Conservation (phyloP, 2,329 filamentous ascomycete genomes). For the Talaromyces marneffei region DNA sequence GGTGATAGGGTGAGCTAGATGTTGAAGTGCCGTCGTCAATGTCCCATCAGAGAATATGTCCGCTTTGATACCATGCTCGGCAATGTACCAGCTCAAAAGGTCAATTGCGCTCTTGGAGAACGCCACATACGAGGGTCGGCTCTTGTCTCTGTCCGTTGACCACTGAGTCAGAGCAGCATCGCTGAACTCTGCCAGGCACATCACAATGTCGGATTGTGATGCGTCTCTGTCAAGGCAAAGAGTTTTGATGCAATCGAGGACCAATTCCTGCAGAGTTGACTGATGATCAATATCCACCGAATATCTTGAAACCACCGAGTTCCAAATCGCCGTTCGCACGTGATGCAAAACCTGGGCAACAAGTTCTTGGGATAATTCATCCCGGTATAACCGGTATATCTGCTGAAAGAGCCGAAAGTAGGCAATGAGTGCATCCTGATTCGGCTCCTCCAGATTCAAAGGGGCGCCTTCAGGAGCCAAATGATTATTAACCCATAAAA, state of each 20-base stretch:
- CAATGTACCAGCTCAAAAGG: constrained; percentile 49
- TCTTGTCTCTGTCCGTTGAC: constrained; percentile 31
- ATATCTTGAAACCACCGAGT: constrained; percentile 52
- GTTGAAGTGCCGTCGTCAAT: constrained; percentile 58
- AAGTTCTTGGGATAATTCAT: constrained; percentile 56
- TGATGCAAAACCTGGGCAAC: constrained; percentile 65
- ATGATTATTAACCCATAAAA: constrained; percentile 63
- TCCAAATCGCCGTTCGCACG: constrained; percentile 63
- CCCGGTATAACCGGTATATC: constrained; percentile 68
- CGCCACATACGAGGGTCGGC: constrained; percentile 76
- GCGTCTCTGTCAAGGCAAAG: constrained; percentile 34
- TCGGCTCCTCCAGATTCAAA: constrained; percentile 50
- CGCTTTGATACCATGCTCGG: constrained; percentile 44
- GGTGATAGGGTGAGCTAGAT: constrained; percentile 63
- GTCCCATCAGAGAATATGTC: constrained; percentile 66
- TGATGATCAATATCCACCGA: constrained; percentile 35
- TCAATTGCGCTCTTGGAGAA: constrained; percentile 77
- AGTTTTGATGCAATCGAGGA: constrained; percentile 31
- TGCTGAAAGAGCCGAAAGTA: constrained; percentile 72
- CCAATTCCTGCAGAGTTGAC: constrained; percentile 31
- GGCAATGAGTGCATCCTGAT: constrained; percentile 78
- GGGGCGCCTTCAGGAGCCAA: constrained; percentile 45
- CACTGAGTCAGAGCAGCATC: constrained; percentile 50
- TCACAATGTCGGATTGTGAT: constrained; percentile 32
- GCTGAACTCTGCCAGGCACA: constrained; percentile 60